Conservation (phyloP, 768 basidiomycete genomes). For the Mycena galopus region DNA sequence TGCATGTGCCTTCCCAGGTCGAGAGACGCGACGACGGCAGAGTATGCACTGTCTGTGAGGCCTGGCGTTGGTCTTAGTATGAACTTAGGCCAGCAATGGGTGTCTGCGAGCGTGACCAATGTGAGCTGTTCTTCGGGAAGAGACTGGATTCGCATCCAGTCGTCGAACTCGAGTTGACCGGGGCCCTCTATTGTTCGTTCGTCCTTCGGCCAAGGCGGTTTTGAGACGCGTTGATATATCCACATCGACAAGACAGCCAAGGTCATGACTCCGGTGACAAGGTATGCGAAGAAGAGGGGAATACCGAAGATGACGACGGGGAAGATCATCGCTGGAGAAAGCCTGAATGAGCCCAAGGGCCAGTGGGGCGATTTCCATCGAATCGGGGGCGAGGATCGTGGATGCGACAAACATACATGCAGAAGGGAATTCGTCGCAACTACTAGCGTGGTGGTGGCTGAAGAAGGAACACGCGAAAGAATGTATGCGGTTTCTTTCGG, state of each 20-base stretch:
- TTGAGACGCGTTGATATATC: slow-evolving; percentile 6
- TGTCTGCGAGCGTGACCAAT: slow-evolving; percentile 21
- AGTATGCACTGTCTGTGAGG: slow-evolving; percentile 11
- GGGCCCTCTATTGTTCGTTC: slow-evolving; percentile 24
- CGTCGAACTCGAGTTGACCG: slow-evolving; percentile 17
- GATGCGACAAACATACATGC: slow-evolving; percentile 19
- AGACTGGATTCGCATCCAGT: slow-evolving; percentile 33
- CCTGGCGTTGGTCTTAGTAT: background rate
- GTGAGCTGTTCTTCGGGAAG: slow-evolving; percentile 18
- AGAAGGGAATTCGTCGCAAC: slow-evolving; percentile 6
- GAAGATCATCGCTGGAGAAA: slow-evolving; percentile 10
- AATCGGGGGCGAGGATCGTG: slow-evolving; percentile 14
- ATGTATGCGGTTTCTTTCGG: slow-evolving; percentile 15
- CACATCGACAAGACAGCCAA: slow-evolving; percentile 10
- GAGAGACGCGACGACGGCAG: slow-evolving; percentile 20
- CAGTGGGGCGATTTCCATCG: slow-evolving; percentile 28
- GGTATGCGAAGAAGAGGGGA: slow-evolving; percentile 34
- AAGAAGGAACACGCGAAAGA: slow-evolving; percentile 11
- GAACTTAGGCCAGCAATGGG: background rate
- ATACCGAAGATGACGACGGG: slow-evolving; percentile 28
- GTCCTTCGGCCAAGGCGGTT: slow-evolving; percentile 22
- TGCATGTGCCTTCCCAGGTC: slow-evolving; percentile 17
- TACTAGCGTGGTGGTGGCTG: slow-evolving; percentile 6
- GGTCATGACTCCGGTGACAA: slow-evolving; percentile 28
- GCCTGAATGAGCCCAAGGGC: background rate